Evolutionary conservation across 192 early-diverging fungal species (phyloP).

Genomic region (Diversispora eburnea): DNA sequence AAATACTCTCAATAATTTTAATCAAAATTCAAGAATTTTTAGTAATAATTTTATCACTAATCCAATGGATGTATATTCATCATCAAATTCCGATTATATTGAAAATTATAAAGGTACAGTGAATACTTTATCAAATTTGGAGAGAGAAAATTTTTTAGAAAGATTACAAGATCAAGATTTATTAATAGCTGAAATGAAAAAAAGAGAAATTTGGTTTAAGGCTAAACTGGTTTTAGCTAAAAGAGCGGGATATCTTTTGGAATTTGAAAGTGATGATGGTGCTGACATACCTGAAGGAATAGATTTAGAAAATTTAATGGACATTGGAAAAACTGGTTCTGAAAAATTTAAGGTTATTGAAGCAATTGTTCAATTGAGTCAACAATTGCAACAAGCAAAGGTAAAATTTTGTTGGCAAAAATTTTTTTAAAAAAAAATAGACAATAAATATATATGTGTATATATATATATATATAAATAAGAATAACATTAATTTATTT

Average conservation of each 20-base stretch:
- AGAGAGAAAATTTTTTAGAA: conserved; percentile 29
- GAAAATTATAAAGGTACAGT: too few relatives aligned
- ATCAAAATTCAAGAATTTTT: too few relatives aligned
- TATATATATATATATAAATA: background rate
- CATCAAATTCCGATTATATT: too few relatives aligned
- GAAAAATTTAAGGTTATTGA: conserved; percentile 51
- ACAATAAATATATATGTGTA: background rate
- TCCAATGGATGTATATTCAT: too few relatives aligned
- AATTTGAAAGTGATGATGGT: conserved; percentile 9
- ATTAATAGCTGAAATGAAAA: conserved; percentile 38
- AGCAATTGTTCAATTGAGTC: conserved; percentile 45
- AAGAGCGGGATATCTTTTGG: conserved; percentile 29
- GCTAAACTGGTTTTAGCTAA: conserved; percentile 39
- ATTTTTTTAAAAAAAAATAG: too few relatives aligned
- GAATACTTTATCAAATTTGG: conserved; percentile 4
- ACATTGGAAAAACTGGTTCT: conserved; percentile 38
- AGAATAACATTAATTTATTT: conserved; percentile 25
- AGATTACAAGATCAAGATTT: conserved; percentile 34
- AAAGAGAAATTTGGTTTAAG: conserved; percentile 44
- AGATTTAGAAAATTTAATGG: conserved; percentile 33
- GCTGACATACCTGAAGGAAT: conserved; percentile 6
- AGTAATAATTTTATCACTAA: too few relatives aligned
- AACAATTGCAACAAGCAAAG: conserved; percentile 46
- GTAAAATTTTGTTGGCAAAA: too few relatives aligned
- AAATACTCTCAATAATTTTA: too few relatives aligned